A percentile compares a stretch with the other conserved stretches of the same genome.
These are phyloP conservation scores for Oryza meridionalis DNA, from an alignment of 176 grass and related monocot genomes.

Conservation along the genomic window DNA sequence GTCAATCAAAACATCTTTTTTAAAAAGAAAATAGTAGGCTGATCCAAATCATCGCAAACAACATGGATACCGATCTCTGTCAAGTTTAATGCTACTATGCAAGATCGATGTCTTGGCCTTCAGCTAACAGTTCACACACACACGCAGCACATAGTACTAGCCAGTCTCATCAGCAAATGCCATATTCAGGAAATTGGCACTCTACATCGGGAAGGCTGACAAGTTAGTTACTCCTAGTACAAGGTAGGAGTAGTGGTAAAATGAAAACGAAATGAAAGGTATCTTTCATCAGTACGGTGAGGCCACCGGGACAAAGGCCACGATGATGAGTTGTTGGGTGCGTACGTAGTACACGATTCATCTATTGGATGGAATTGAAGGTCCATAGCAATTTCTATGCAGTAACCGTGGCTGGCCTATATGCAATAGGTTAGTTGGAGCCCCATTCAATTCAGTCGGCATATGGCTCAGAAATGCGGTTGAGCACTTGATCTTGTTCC, in stretches of 20 bases:
- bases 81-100: not conserved
- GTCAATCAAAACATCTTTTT: conserved; percentile 2
- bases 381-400: not conserved
- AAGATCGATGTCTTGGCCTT: not conserved
- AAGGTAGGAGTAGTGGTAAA: no score
- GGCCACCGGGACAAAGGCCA: not conserved
- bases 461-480: not conserved
- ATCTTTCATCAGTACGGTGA: conserved; percentile 1
- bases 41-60: not conserved
- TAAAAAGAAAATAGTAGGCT: no score
- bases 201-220: not conserved
- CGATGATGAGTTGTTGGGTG: not conserved
- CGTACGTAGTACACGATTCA: not conserved
- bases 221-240: conserved; percentile 27
- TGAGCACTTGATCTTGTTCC: not conserved
- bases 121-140: not conserved
- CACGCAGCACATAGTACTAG: no score
- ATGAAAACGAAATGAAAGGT: not conserved
- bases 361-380: not conserved
- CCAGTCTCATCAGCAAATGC: not conserved
- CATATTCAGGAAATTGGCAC: not conserved
- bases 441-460: conserved; percentile 17
- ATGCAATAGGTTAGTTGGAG: not conserved
- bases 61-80: not conserved
- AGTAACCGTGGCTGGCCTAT: not conserved